These are phyloP conservation scores for Agastache rugosa DNA, from an alignment of 257 asterid genomes.

Conservation along the genomic window DNA sequence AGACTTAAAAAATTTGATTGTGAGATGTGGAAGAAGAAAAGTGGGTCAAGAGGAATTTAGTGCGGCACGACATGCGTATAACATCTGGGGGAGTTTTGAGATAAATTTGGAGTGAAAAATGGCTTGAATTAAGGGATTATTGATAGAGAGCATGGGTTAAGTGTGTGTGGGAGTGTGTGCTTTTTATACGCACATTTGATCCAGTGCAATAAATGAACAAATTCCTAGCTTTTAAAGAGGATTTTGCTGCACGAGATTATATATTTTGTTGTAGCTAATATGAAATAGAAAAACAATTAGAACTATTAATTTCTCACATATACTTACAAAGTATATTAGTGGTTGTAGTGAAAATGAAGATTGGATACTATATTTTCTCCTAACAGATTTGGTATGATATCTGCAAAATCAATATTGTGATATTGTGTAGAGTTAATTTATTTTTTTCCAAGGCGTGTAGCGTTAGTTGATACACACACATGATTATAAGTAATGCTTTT, in stretches of 20 bases:
- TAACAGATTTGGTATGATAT: not conserved
- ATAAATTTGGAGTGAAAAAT: conserved; percentile 33
- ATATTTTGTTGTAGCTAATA: not conserved
- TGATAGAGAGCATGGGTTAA: conserved; percentile 1
- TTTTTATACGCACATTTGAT: conserved; percentile 23
- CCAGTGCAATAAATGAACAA: conserved; percentile 20
- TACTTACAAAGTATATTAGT: not conserved
- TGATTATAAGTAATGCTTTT: no score
- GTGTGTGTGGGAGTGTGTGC: not conserved
- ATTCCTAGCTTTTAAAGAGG: not conserved
- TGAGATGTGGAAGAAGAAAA: not conserved
- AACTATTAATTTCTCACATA: not conserved
- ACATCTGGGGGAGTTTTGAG: conserved; percentile 17
- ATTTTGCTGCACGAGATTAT: not conserved
- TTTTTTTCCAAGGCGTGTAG: no score
- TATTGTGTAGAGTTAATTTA: no score
- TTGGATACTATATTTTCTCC: not conserved
- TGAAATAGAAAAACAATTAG: not conserved
- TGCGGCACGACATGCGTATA: conserved; percentile 32
- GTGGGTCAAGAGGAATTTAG: conserved; percentile 25
- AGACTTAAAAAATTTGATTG: not conserved
- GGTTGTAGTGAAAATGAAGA: not conserved
- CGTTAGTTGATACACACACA: no score
- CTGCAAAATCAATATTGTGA: not conserved
- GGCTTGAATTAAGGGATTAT: conserved; percentile 41